Conservation (phyloP, 306 rosid genomes). For the Rosa persica region DNA sequence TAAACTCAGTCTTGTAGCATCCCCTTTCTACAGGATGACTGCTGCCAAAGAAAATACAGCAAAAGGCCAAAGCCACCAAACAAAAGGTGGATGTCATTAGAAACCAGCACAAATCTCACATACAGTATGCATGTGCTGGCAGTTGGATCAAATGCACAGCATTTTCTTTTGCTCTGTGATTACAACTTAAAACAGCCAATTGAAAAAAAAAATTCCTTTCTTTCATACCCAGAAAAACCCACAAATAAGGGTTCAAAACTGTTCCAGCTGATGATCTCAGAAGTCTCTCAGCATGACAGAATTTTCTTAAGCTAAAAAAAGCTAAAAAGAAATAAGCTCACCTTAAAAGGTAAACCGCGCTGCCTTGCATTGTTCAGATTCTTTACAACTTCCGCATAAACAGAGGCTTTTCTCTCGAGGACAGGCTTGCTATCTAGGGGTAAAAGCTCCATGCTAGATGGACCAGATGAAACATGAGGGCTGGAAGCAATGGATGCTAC, state of each 20-base stretch:
- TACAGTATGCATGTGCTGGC: not conserved
- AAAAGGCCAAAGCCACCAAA: not conserved
- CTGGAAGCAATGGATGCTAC: conserved; percentile 47
- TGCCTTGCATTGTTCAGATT: conserved; percentile 84
- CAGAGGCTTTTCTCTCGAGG: conserved; percentile 74
- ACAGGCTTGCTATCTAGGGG: conserved; percentile 64
- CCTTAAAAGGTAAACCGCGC: conserved; percentile 75
- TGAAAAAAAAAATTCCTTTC: too few relatives aligned
- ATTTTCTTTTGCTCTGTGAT: conserved; percentile 17
- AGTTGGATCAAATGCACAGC: conserved; percentile 1
- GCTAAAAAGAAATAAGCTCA: conserved; percentile 30
- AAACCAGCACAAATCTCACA: not conserved
- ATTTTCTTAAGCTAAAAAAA: not conserved
- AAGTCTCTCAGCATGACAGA: conserved; percentile 11
- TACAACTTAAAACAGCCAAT: conserved; percentile 10
- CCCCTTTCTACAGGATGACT: not conserved
- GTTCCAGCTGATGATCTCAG: conserved; percentile 7
- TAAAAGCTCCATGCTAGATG: conserved; percentile 50
- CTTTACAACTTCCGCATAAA: conserved; percentile 80
- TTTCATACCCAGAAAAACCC: not conserved
- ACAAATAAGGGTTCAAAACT: not conserved
- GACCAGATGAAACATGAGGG: conserved; percentile 55
- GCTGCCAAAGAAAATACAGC: not conserved
- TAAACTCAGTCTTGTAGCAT: not conserved
- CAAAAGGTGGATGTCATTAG: not conserved